Base-by-base conservation (phyloP, 495 filamentous ascomycete genomes). In the Hypoxylon intermedium region DNA sequence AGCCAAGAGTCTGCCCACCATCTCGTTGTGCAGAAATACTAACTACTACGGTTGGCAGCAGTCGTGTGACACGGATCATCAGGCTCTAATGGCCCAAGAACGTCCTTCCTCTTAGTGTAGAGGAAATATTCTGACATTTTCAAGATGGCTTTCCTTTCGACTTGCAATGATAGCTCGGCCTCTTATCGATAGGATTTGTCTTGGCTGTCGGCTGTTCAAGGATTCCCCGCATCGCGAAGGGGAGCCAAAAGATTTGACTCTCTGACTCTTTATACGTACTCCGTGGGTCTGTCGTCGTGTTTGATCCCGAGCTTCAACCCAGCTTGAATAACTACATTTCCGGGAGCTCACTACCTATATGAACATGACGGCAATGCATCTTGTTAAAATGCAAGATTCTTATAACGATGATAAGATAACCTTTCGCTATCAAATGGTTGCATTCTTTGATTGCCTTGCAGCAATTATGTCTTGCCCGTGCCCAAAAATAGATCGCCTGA, bases 401-500 rank as follows among this genome's bases (percentile, higher is more conserved):
- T 4, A 12, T 18, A 16, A 5, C 9, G 37, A 16, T 44, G 51
- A 56, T 49, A 42, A 63, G 53, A 58, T 53, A 48, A 16, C 41
- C 5, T 9, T n/a, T 40, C 9, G 16, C 7, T 26, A 56, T 37
- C 51, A 41, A 51, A 56, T 59, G 50, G 55, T 60, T 55, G 26
- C 51, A 55, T 52, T 49, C 5, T 46, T 26, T 24, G 31, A 43
- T 51, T 46, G 45, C 55, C 55, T 55, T 65, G 6, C 45, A 36
- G n/a, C 26, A 16, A 15, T 28, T 16, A 40, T 45, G 12, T 58
- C 42, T 48, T 36, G 20, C 61, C 45, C 51, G 49, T 65, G 62
- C 51, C 49, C 38, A 19, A 34, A 58, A 65, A 55, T 55, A 50
- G 55, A 65, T 53, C 62, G 50, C 34, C 55, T 65, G 62, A 65